Base-by-base conservation (phyloP, 768 basidiomycete species). In the Kwoniella europaea region DNA sequence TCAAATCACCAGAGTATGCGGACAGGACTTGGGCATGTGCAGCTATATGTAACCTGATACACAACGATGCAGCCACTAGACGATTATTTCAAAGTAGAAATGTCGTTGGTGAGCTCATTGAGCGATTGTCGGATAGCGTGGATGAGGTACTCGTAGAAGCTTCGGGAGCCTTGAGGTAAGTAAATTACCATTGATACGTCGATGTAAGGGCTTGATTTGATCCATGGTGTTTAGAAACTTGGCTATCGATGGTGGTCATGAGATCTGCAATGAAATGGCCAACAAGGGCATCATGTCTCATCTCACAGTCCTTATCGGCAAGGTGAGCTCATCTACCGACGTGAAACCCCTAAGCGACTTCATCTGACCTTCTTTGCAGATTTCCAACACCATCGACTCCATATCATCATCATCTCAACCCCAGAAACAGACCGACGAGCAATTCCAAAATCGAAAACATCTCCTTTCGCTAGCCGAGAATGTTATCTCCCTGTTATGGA, bases 21-120 rank as follows among this genome's bases (percentile, higher is more conserved):
- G 95, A 98, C 74, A 89, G 95, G 64, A 92, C 93, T 81, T 97
- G 93, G 94, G 93, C 94, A 3, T 96, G 94, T 82, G 93, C 94
- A 24, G 94, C 94, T 1, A 91, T 96, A n/a, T 94, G 92, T 12
- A 96, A 93, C 82, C 86, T 98, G 60, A 96, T 96, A 72, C 92
- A 94, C 82, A 96, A 96, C 75, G 95, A 98, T 82, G 91, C 94
- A 20, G 92, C 93, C 7, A 97, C 95, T 15, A 86, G 95, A 71
- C 85, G 95, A 72, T 85, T 98, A 76, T 87, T 98, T 20, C 94
- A 96, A 79, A 91, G 92, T 35, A 93, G 92, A 85, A 93, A 94
- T 81, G 87, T 96, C 44, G 92, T 98, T 44, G 93, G 92, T 5
- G 88, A 88, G 41, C 84, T 97, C 76, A 94, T 97, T 78, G 89